Evolutionary conservation across 768 basidiomycete genomes (phyloP).

Genomic region (Omphalotus guepiniiformis): DNA sequence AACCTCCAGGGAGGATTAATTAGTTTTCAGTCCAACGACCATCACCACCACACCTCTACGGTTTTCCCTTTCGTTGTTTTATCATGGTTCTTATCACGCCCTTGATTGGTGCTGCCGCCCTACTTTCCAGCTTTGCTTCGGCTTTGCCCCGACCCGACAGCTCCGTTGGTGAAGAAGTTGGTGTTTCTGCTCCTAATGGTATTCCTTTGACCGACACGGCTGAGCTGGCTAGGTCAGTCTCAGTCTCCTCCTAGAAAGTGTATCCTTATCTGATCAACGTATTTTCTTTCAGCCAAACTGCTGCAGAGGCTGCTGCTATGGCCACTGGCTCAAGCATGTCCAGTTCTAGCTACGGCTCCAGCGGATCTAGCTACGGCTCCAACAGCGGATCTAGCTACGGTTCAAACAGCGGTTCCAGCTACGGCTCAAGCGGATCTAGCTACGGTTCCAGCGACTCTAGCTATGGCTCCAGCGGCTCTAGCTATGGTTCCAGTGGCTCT

Average conservation of each 20-base stretch:
- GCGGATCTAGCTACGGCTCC: too few species aligned
- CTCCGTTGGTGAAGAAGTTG: conserved; percentile 22
- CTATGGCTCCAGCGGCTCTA: not conserved
- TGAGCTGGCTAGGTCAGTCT: conserved; percentile 31
- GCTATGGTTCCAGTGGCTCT: not conserved
- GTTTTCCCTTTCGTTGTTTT: conserved; percentile 34
- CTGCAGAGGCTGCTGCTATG: conserved; percentile 15
- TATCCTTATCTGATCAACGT: not conserved
- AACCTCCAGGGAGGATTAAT: conserved; percentile 58
- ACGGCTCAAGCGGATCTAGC: too few species aligned
- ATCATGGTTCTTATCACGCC: conserved; percentile 62
- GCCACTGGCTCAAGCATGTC: conserved; percentile 1
- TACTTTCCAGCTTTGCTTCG: conserved; percentile 47
- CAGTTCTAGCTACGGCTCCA: too few species aligned
- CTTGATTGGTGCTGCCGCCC: conserved; percentile 48
- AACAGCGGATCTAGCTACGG: too few species aligned
- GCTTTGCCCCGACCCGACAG: conserved; percentile 45
- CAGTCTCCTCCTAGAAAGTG: not conserved
- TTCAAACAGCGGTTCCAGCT: too few species aligned
- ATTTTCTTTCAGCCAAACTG: conserved; percentile 14
- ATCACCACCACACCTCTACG: conserved; percentile 40
- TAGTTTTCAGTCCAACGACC: conserved; percentile 39
- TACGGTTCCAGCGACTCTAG: conserved; percentile 19
- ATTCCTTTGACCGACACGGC: conserved; percentile 37
- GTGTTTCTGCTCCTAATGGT: conserved; percentile 43